Evolutionary conservation across 257 asterid species (phyloP).

Genomic region (Salvia rosmarinus): DNA sequence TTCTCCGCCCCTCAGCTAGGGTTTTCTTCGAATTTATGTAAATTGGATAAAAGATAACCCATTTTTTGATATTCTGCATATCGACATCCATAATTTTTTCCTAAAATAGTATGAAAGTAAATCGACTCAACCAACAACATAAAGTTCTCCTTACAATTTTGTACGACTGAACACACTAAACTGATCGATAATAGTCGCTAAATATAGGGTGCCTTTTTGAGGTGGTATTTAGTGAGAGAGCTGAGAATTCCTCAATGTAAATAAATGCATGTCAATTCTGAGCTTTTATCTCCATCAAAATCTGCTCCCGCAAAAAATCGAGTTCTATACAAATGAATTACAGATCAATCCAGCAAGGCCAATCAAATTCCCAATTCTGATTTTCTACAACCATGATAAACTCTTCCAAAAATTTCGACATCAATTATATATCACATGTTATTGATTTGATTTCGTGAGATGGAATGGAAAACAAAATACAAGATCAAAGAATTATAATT

Average conservation of each 20-base stretch:
- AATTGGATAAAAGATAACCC: conserved; percentile 83
- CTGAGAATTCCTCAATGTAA: background rate
- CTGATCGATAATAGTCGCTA: background rate
- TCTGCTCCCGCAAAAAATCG: background rate
- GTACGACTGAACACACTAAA: background rate
- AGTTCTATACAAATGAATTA: background rate
- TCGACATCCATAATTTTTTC: conserved; percentile 69
- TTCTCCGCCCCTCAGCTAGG: conserved; percentile 92
- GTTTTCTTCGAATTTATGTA: conserved; percentile 90
- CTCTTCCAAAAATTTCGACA: background rate
- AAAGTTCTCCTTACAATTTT: background rate
- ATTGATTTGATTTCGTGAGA: background rate
- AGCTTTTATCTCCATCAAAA: background rate
- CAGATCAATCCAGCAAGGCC: background rate
- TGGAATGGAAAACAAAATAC: background rate
- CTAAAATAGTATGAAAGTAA: background rate
- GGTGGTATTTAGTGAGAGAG: background rate
- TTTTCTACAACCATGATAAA: background rate
- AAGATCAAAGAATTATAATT: background rate
- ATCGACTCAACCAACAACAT: conserved; percentile 7
- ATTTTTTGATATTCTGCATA: conserved; percentile 71
- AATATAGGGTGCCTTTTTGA: background rate
- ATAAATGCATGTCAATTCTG: background rate
- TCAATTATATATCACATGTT: background rate
- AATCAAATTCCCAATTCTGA: background rate